Base-by-base conservation (phyloP, 2,329 filamentous ascomycete species). In the Aspergillus sp. region DNA sequence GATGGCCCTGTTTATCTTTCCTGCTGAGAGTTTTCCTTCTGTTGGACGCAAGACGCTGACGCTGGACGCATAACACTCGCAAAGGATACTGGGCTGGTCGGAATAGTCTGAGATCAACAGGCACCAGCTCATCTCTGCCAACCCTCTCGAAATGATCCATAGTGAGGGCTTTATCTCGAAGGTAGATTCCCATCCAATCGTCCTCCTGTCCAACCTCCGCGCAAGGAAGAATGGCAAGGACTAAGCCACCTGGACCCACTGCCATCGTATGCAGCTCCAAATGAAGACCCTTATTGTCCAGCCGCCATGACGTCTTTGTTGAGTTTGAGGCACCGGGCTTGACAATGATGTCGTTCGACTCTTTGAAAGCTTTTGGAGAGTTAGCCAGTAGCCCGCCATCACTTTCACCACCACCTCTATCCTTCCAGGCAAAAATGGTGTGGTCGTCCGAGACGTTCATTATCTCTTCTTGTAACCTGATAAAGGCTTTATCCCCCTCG, bases 391-490 rank as follows among this genome's bases (percentile, higher is more conserved):
- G 40, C n/a, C 40, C 40, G 4, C 40, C 40, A 13, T 42, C 40
- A 13, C 6, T 5, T 11, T 19, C 40, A 19, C 14, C 17, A 21
- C 17, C 40, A 17, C 17, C 19, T 5, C 17, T 11, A 21, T 42
- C 19, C 40, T 42, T 42, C 46, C 34, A 48, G 6, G 46, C 34
- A 16, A 41, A 48, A 17, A 48, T 41, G 2, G 32, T 40, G 4
- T 48, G 32, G 14, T 48, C 19, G 11, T 48, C 46, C n/a, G 13
- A 25, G 13, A 40, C 19, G 3, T 29, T 25, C 34, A 48, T 17
- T 5, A 48, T 48, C 19, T 48, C 46, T 16, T 48, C 34, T 13
- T 48, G 46, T 10, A 48, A 19, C 3, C 46, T 16, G 20, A 48
- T n/a, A 13, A 48, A 48, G 3, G 46, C 17, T 6, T 20, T 23